A percentile compares a stretch with the other conserved stretches of the same genome.
Evolutionary conservation across 305 asterid species (phyloP).

Genomic region (Nicotiana rustica): DNA sequence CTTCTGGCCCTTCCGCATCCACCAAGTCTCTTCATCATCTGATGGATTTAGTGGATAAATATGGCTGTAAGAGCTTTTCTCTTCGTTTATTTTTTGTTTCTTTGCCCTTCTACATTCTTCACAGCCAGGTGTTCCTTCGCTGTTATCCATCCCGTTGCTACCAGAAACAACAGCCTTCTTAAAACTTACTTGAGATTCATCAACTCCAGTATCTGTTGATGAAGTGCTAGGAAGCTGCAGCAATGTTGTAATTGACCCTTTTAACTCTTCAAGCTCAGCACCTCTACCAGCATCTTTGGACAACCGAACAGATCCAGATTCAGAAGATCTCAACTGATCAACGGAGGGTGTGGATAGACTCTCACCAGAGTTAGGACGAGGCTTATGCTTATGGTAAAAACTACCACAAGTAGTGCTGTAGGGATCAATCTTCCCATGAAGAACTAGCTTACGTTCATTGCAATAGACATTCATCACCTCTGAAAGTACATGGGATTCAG

Average conservation of each 20-base stretch:
- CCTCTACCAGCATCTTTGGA: constrained; percentile 46
- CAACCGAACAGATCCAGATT: constrained; percentile 47
- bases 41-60: constrained; percentile 48
- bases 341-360: constrained; percentile 58
- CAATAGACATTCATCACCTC: constrained; percentile 78
- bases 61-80: constrained; percentile 61
- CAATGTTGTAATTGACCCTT: constrained; percentile 67
- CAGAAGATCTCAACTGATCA: constrained; percentile 63
- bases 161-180: constrained; percentile 57
- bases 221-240: constrained; percentile 66
- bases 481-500: constrained; percentile 54
- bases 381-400: constrained; percentile 58
- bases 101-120: constrained; percentile 93
- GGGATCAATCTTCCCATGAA: constrained; percentile 64
- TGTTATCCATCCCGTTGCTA: constrained; percentile 54
- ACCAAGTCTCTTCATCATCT: constrained; percentile 92
- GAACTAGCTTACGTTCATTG: constrained; percentile 84
- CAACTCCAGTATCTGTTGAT: constrained; percentile 58
- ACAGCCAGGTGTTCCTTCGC: constrained; percentile 90
- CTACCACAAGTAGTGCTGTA: constrained; percentile 46
- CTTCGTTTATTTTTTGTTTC: constrained; percentile 84
- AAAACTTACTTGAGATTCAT: constrained; percentile 61
- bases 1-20: constrained; percentile 84
- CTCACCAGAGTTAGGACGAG: constrained; percentile 46
- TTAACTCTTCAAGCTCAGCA: constrained; percentile 74